Evolutionary conservation across 1,284 basidiomycete species (phyloP), one percentile per base, ranked within the genome.

Genomic region (Trametes pubescens): DNA sequence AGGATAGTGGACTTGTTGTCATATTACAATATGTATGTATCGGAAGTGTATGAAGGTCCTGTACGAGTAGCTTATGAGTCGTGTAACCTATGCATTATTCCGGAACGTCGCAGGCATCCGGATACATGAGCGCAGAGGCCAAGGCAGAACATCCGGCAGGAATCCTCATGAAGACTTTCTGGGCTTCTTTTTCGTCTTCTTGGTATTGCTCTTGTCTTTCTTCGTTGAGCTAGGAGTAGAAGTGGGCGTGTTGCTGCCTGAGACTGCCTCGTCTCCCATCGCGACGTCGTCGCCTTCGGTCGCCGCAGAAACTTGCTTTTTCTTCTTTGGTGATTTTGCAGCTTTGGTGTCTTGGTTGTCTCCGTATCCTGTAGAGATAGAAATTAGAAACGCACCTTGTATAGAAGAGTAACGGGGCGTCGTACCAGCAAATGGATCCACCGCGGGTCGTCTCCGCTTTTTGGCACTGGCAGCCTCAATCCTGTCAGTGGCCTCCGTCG

Each of bases 351-450:
- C 43, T 32, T 63, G 32, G 2, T 69, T 51, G 55, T 76, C 74
- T 24, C 75, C 72, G 51, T 77, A 76, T 21, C 76, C 81, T 82
- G 62, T 5, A 18, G 2, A n/a, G 21, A 18, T 10, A 13, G 48
- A 53, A 61, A 37, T 62, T n/a, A 57, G 46, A 14, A 24, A 35
- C 16, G 4, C 24, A n/a, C 51, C n/a, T 11, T 13, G n/a, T 10
- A 10, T 0, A 8, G 51, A 16, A 24, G 1, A 29, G n/a, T 8
- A 40, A 18, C 13, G 35, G 9, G n/a, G 7, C 22, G 18, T 10
- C 78, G 51, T 73, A 87, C 91, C 88, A 65, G 85, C 82, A 69
- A 91, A 91, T 9, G 86, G 86, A 75, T 91, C 89, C 47, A 89
- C 74, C 0, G 75, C 76, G 46, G 81, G 79, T 66, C 87, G 79